Evolutionary conservation across 2,329 filamentous ascomycete genomes (phyloP).

Genomic region (Pseudonectria foliicola): DNA sequence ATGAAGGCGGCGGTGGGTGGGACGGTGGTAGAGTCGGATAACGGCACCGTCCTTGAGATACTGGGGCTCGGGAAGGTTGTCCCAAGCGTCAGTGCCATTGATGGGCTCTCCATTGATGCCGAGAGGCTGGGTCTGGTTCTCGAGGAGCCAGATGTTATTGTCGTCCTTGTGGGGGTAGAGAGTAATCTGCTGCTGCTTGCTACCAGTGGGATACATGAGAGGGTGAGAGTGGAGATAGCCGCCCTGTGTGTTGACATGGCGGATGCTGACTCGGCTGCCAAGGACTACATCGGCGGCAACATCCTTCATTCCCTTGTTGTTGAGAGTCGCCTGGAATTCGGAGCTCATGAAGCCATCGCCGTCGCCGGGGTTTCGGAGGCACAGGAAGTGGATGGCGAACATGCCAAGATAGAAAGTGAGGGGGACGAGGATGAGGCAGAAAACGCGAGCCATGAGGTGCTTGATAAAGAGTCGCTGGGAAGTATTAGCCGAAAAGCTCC

Average conservation of each 20-base stretch:
- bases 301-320: constrained; percentile 93
- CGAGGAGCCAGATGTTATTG: constrained; percentile 90
- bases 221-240: constrained; percentile 95
- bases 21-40: constrained; percentile 74
- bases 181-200: constrained; percentile 97
- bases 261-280: constrained; percentile 77
- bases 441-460: constrained; percentile 83
- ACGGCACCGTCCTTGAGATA: constrained; percentile 75
- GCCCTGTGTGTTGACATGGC: constrained; percentile 95
- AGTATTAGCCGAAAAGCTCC: constrained; percentile 9
- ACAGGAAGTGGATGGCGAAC: constrained; percentile 95
- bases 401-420: constrained; percentile 88
- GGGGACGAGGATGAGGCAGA: constrained; percentile 88
- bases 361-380: constrained; percentile 88
- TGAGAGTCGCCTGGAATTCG: constrained; percentile 95
- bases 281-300: constrained; percentile 87
- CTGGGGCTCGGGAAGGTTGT: constrained; percentile 56
- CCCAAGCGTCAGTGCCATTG: constrained; percentile 78
- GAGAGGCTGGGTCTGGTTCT: constrained; percentile 92
- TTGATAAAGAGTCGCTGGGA: constrained; percentile 73
- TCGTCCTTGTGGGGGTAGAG: constrained; percentile 98
- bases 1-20: constrained; percentile 83
- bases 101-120: constrained; percentile 68
- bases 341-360: constrained; percentile 99
- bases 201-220: constrained; percentile 95